A percentile compares a stretch with the other conserved stretches of the same genome.
Conservation (phyloP, 139 green algal genomes). For the Chlamydomonas schloesseri region DNA sequence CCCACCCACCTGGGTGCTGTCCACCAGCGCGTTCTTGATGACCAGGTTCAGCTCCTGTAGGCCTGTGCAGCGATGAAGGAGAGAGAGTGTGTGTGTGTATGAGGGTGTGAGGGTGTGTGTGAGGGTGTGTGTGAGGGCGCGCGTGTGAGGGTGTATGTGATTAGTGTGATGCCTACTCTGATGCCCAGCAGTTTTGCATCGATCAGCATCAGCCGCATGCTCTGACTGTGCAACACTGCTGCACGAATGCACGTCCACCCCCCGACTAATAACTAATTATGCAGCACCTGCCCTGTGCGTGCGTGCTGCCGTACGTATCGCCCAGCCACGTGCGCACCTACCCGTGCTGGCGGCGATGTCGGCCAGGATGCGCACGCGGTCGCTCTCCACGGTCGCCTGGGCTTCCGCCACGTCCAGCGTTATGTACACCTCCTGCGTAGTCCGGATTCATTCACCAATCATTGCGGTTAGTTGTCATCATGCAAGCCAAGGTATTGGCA, state of each 20-base stretch:
- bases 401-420: slow-evolving; percentile 37
- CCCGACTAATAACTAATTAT: no score
- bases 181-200: no score
- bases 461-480: no score
- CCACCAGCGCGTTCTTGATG: slow-evolving; percentile 16
- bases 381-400: slow-evolving; percentile 25
- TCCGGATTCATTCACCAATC: no score
- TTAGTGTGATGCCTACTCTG: not conserved
- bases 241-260: no score
- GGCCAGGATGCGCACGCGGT: slow-evolving; percentile 35
- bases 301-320: no score
- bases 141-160: not conserved
- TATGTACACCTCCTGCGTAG: slow-evolving; percentile 32
- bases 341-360: slow-evolving; percentile 27
- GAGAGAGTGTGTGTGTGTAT: not conserved
- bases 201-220: no score
- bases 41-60: slow-evolving; percentile 34
- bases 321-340: no score
- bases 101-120: not conserved
- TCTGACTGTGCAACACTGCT: no score
- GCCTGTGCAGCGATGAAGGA: not conserved
- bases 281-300: no score
- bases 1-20: slow-evolving; percentile 16
- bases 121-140: no score
- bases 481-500: no score